phyloP scores from a whole-genome alignment of 2,329 filamentous ascomycete genomes.

The Thermothelomyces thermophilus region DNA sequence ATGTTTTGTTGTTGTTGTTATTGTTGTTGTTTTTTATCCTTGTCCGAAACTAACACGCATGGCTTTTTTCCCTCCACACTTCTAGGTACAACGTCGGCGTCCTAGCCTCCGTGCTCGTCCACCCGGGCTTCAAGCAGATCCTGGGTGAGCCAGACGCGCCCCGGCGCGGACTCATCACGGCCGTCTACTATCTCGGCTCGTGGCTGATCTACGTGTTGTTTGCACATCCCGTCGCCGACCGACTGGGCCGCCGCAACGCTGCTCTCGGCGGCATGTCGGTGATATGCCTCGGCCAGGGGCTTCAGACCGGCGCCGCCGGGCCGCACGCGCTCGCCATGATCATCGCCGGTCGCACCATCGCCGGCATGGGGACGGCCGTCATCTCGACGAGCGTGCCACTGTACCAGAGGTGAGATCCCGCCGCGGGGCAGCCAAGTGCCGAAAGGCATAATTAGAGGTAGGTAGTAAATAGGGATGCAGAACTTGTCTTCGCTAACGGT shows the following conservation, averaged over 20 bases:
- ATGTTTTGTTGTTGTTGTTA: too few relatives aligned
- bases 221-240: constrained; percentile 45
- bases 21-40: too few relatives aligned
- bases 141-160: constrained; percentile 40
- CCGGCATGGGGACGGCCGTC: constrained; percentile 47
- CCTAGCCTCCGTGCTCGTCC: constrained; percentile 49
- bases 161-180: constrained; percentile 47
- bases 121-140: constrained; percentile 45
- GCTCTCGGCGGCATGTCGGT: constrained; percentile 42
- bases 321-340: constrained; percentile 40
- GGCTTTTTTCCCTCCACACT: too few relatives aligned
- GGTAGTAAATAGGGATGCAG: neutral
- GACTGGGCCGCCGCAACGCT: constrained; percentile 45
- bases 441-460: too few relatives aligned
- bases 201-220: constrained; percentile 49
- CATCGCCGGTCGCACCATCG: constrained; percentile 44
- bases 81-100: constrained; percentile 51
- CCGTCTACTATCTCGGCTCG: constrained; percentile 52
- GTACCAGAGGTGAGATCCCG: constrained; percentile 43
- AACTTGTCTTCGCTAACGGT: neutral
- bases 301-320: constrained; percentile 41
- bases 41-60: neutral
- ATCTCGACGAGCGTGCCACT: constrained; percentile 51
- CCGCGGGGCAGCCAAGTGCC: too few relatives aligned
- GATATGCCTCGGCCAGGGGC: constrained; percentile 41